phyloP scores from a whole-genome alignment of 23 red algal genomes.

The Gracilaria caudata region DNA sequence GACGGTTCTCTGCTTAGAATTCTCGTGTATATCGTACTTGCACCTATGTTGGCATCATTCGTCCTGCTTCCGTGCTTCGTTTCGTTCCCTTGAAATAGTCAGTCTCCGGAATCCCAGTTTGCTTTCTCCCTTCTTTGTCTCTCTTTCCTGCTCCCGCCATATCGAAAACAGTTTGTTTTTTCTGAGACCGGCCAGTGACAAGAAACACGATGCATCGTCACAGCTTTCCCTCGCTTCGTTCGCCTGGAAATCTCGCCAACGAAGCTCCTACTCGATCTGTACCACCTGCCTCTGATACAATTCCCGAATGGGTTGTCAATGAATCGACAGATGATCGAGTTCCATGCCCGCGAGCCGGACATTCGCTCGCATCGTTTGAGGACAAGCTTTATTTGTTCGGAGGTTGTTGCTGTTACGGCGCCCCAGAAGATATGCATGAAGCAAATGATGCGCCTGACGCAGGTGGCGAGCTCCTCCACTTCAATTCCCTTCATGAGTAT shows the following conservation, averaged over 20 bases:
- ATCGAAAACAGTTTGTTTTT: neutral
- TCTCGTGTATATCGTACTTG: neutral
- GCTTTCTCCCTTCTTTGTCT: neutral
- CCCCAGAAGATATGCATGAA: slow-evolving; percentile 17
- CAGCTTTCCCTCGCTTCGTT: slow-evolving; percentile 9
- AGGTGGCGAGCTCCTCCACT: slow-evolving; percentile 39
- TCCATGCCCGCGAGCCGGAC: slow-evolving; percentile 70
- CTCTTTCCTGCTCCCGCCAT: neutral
- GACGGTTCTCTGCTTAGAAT: neutral
- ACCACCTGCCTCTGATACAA: neutral
- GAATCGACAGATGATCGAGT: slow-evolving; percentile 32
- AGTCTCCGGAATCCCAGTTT: neutral
- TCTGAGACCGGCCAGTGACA: too few species aligned
- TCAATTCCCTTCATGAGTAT: slow-evolving; percentile 84
- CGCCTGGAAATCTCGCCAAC: neutral
- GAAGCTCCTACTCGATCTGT: neutral
- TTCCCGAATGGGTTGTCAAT: slow-evolving; percentile 24
- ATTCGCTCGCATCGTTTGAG: slow-evolving; percentile 74
- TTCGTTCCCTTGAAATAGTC: neutral
- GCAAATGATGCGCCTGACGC: neutral
- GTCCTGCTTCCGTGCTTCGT: neutral
- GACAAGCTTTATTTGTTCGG: slow-evolving; percentile 92
- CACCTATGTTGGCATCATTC: neutral
- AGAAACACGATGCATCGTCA: slow-evolving; percentile 9
- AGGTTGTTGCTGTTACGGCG: slow-evolving; percentile 59